Conservation (phyloP, 352 stramenopile species). For the Pythium oligandrum region DNA sequence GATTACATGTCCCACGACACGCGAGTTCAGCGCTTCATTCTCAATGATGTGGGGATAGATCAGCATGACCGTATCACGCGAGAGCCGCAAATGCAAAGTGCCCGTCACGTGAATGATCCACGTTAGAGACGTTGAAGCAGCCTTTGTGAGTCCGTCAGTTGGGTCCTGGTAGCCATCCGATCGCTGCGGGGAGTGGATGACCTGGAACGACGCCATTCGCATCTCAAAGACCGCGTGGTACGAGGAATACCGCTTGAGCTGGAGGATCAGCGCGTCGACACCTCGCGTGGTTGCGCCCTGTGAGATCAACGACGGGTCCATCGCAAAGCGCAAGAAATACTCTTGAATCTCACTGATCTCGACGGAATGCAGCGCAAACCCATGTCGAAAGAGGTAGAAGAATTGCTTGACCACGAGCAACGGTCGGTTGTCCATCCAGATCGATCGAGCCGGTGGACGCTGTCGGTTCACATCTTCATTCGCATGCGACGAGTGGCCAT, state of each 20-base stretch:
- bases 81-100: conserved; percentile 43
- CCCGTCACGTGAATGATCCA: conserved; percentile 35
- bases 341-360: conserved; percentile 53
- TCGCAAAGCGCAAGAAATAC: conserved; percentile 46
- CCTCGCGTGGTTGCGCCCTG: conserved; percentile 29
- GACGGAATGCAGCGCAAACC: conserved; percentile 62
- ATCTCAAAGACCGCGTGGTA: conserved; percentile 59
- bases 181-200: conserved; percentile 23
- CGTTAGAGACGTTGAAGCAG: neutral
- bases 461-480: too few species aligned
- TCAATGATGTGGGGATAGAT: conserved; percentile 61
- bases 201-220: conserved; percentile 5
- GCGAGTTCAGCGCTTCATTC: conserved; percentile 41
- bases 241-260: conserved; percentile 68
- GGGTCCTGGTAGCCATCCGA: too few species aligned
- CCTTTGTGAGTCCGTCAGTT: too few species aligned
- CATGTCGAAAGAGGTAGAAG: conserved; percentile 40
- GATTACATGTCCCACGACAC: conserved; percentile 57
- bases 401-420: conserved; percentile 47
- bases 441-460: neutral
- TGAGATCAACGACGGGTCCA: conserved; percentile 25
- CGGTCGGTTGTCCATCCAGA: conserved; percentile 15
- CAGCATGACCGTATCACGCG: conserved; percentile 63
- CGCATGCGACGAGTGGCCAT: neutral
- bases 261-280: conserved; percentile 47